A percentile compares a stretch with the other conserved stretches of the same genome.
Evolutionary conservation across 2,329 filamentous ascomycete species (phyloP).

Genomic region (Chaetomium globosum): DNA sequence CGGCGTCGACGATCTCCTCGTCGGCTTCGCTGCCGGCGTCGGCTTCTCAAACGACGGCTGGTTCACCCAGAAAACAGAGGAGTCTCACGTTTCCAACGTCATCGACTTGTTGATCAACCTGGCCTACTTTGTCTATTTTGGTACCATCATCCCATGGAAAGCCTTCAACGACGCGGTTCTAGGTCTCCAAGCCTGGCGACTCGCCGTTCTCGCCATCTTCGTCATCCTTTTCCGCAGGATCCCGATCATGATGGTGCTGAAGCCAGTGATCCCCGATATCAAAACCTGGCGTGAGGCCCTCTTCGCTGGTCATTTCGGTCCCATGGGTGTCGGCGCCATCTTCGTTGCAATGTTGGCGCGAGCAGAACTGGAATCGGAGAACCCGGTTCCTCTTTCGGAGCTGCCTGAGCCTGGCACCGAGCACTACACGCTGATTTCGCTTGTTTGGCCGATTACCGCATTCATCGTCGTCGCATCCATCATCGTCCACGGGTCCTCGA

Average conservation of each 20-base stretch:
- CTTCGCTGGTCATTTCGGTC: slow-evolving; percentile 96
- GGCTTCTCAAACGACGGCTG: slow-evolving; percentile 99
- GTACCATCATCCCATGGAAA: slow-evolving; percentile 95
- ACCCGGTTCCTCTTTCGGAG: slow-evolving; percentile 71
- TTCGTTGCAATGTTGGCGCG: slow-evolving; percentile 92
- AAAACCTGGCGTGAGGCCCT: slow-evolving; percentile 97
- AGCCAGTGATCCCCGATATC: slow-evolving; percentile 91
- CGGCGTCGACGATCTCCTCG: slow-evolving; percentile 88
- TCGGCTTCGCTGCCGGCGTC: slow-evolving; percentile 94
- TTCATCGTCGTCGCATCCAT: slow-evolving; percentile 96
- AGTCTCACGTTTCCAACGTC: slow-evolving; percentile 98
- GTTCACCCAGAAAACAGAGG: slow-evolving; percentile 98
- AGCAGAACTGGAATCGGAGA: slow-evolving; percentile 80
- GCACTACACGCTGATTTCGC: slow-evolving; percentile 70
- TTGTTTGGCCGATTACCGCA: slow-evolving; percentile 94
- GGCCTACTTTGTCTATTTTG: slow-evolving; percentile 97
- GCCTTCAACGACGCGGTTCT: slow-evolving; percentile 77
- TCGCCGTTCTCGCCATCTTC: slow-evolving; percentile 90
- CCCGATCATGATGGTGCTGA: slow-evolving; percentile 87
- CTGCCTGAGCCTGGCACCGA: slow-evolving; percentile 59
- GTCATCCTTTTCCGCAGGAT: slow-evolving; percentile 96
- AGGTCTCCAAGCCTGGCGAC: slow-evolving; percentile 81
- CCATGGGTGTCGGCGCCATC: slow-evolving; percentile 94
- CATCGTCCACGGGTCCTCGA: slow-evolving; percentile 93
- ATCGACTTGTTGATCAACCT: slow-evolving; percentile 96